Base-by-base conservation (phyloP, 129 eudicot genomes). In the Pulicaria dysenterica region DNA sequence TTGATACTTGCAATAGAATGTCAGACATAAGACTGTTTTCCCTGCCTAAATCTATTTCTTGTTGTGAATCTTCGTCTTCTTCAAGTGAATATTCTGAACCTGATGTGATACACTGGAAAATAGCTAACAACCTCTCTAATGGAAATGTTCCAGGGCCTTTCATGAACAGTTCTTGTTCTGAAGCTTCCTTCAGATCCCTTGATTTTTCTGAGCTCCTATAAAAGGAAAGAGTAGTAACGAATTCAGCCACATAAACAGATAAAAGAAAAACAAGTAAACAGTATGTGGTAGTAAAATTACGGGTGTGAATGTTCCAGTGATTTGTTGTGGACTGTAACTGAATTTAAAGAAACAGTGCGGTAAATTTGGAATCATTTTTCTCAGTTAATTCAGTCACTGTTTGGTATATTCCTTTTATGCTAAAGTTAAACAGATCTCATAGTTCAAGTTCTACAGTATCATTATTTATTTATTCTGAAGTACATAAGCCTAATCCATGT, bases 101-200 rank as follows among this genome's bases (percentile, higher is more conserved):
- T n/a, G 96, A 88, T 68, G 91, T 68, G 70, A 94, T 82, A 55
- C 96, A 94, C 73, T 90, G 97, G 45, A 80, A 90, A 56, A 94
- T 90, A 62, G 96, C 98, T 71, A 94, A 82, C 62, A 94, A 79
- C 70, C 98, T 90, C 73, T 94, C 98, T 75, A 94, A 80, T 24
- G 97, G 96, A 78, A 94, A 90, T 57, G 91, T 94, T 72, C 99
- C 99, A 9, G 99, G 97, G 7, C 99, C 99, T 84, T 90, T 88
- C 91, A 90, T 82, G 70, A 86, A 75, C 45, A 69, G 49, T 51
- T 24, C 99, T 61, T 82, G 93, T 63, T 94, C 95, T 9, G 85
- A 81, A 34, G 67, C 80, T 78, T 90, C 99, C 78, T 90, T 94
- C 72, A 82, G 31, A 80, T 86, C 96, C 80, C 69, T 79, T 40